Evolutionary conservation across 2,329 filamentous ascomycete species (phyloP).

Genomic region (Tolypocladium endophyticum): DNA sequence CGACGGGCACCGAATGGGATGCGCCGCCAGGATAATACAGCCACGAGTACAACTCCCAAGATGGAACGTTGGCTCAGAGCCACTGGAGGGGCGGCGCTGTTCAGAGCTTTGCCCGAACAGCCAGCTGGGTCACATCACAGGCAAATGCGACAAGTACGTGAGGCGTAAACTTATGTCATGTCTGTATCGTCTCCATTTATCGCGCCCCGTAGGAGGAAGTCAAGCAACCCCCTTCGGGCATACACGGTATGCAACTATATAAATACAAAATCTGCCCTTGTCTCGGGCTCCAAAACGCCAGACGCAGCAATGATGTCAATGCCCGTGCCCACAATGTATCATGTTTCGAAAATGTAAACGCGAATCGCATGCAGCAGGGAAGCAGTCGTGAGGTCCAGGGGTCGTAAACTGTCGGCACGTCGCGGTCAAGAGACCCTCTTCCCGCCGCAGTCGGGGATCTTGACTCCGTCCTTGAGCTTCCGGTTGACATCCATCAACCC

Average conservation of each 20-base stretch:
- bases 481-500: constrained; percentile 79
- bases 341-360: not conserved
- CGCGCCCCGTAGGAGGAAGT: not conserved
- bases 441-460: constrained; percentile 79
- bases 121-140: not conserved
- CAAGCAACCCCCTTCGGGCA: not conserved
- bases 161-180: not conserved
- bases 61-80: not conserved
- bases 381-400: not conserved
- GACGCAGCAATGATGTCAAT: not conserved
- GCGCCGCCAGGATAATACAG: not conserved
- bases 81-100: not conserved
- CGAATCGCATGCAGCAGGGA: not conserved
- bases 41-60: not conserved
- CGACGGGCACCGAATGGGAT: not conserved
- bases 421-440: constrained; percentile 41
- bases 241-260: not conserved
- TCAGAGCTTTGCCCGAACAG: too few species aligned
- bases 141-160: not conserved
- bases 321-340: not conserved
- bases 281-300: not conserved
- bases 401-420: not conserved
- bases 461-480: constrained; percentile 72
- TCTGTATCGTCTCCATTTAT: not conserved
- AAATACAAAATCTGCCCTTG: not conserved